A percentile compares a stretch with the other conserved stretches of the same genome.
Evolutionary conservation across 2,329 filamentous ascomycete species (phyloP).

Genomic region (Grosmannia clavigera): DNA sequence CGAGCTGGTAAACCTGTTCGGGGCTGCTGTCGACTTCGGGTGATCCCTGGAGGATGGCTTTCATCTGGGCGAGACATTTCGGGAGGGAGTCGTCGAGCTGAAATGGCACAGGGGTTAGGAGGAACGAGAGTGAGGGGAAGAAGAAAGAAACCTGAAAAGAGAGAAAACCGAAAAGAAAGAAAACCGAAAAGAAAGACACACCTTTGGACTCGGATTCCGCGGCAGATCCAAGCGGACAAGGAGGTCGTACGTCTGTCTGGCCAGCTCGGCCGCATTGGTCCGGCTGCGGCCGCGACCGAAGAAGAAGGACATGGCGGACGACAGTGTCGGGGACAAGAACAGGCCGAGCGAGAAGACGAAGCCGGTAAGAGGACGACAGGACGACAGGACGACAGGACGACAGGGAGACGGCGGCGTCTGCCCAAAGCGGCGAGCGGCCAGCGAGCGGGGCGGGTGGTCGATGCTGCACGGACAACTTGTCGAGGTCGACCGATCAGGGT

Average conservation of each 20-base stretch:
- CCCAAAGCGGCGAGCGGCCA: no score
- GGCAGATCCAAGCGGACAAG: conserved; percentile 11
- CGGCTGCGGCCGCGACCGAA: conserved; percentile 14
- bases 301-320: conserved; percentile 14
- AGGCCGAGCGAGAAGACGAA: not conserved
- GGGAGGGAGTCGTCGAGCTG: conserved; percentile 72
- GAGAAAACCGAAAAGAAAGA: not conserved
- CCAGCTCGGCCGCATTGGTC: conserved; percentile 14
- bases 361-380: not conserved
- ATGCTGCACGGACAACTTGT: no score
- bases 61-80: conserved; percentile 81
- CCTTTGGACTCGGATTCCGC: conserved; percentile 2
- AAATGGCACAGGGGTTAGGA: no score
- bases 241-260: conserved; percentile 14
- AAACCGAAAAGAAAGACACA: not conserved
- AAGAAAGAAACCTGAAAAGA: not conserved
- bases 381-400: not conserved
- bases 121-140: not conserved
- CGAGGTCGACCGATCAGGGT: no score
- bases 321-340: not conserved
- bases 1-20: conserved; percentile 77
- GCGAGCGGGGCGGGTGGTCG: no score
- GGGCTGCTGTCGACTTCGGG: conserved; percentile 83
- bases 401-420: not conserved
- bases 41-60: conserved; percentile 83